Evolutionary conservation across 2,329 filamentous ascomycete species (phyloP).

Genomic region (Aspergillus sp.): DNA sequence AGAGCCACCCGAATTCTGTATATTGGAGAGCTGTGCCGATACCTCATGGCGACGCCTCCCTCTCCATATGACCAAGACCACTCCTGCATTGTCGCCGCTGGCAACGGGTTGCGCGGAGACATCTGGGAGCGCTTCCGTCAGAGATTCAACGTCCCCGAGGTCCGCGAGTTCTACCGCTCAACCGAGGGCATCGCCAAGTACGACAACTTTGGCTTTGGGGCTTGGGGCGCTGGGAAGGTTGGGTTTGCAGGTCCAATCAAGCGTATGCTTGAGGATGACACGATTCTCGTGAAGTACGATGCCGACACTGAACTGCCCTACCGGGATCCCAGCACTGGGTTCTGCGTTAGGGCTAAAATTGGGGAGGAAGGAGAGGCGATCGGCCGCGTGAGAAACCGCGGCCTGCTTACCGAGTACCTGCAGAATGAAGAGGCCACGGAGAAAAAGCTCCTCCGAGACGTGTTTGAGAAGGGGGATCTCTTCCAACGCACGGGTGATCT

Average conservation of each 20-base stretch:
- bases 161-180: slow-evolving; percentile 50
- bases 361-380: slow-evolving; percentile 49
- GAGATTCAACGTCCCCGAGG: slow-evolving; percentile 45
- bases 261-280: slow-evolving; percentile 42
- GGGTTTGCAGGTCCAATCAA: slow-evolving; percentile 45
- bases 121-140: slow-evolving; percentile 50
- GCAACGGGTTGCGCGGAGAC: slow-evolving; percentile 50
- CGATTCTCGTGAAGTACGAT: slow-evolving; percentile 45
- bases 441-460: slow-evolving; percentile 44
- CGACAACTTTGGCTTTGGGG: slow-evolving; percentile 44
- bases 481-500: slow-evolving; percentile 49
- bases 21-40: slow-evolving; percentile 52
- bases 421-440: slow-evolving; percentile 44
- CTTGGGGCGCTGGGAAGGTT: slow-evolving; percentile 45
- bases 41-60: slow-evolving; percentile 46
- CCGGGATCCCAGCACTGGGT: slow-evolving; percentile 46
- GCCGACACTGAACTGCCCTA: slow-evolving; percentile 42
- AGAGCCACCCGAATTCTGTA: slow-evolving; percentile 46
- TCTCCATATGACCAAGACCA: slow-evolving; percentile 48
- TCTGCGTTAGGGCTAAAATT: slow-evolving; percentile 38
- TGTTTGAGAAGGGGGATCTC: slow-evolving; percentile 47
- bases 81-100: slow-evolving; percentile 44
- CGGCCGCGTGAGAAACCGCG: slow-evolving; percentile 42
- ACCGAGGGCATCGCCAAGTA: slow-evolving; percentile 50
- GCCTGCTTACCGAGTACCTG: slow-evolving; percentile 44